A percentile compares a stretch with the other conserved stretches of the same genome.
Conservation (phyloP, 2,329 filamentous ascomycete species). For the Coccinonectria pachysandricola region DNA sequence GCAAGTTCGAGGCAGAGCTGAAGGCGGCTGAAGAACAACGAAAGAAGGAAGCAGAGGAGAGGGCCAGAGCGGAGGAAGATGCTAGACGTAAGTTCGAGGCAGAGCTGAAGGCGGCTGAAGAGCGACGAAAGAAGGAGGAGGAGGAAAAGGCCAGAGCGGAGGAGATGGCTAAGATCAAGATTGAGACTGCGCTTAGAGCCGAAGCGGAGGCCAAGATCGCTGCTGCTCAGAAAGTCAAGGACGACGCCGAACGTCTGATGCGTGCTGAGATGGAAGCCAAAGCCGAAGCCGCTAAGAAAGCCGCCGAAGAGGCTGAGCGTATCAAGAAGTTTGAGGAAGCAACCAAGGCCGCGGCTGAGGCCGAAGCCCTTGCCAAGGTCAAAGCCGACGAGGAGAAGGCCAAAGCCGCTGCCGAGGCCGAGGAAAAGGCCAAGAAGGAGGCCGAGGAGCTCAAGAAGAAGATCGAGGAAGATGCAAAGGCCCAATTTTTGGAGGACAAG, state of each 20-base stretch:
- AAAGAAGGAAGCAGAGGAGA: slow-evolving; percentile 39
- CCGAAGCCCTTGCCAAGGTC: slow-evolving; percentile 26
- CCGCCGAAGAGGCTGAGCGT: slow-evolving; percentile 27
- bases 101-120: slow-evolving; percentile 33
- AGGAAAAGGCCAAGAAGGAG: slow-evolving; percentile 38
- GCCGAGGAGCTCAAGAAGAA: slow-evolving; percentile 52
- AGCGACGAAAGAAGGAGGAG: slow-evolving; percentile 29
- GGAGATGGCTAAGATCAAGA: slow-evolving; percentile 31
- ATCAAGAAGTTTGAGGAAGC: slow-evolving; percentile 34
- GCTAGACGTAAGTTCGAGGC: slow-evolving; percentile 29
- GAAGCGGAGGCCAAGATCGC: slow-evolving; percentile 31
- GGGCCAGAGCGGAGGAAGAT: slow-evolving; percentile 28
- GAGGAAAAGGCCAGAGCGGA: slow-evolving; percentile 34
- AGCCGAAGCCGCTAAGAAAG: slow-evolving; percentile 29
- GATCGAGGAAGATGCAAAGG: slow-evolving; percentile 45
- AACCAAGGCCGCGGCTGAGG: slow-evolving; percentile 29
- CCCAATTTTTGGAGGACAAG: slow-evolving; percentile 36
- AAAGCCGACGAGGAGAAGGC: slow-evolving; percentile 32
- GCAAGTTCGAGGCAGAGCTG: slow-evolving; percentile 36
- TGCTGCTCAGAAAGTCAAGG: slow-evolving; percentile 31
- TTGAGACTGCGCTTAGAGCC: slow-evolving; percentile 33
- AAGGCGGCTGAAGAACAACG: slow-evolving; percentile 33
- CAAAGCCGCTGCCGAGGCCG: slow-evolving; percentile 33
- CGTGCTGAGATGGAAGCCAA: slow-evolving; percentile 29
- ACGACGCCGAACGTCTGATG: slow-evolving; percentile 31